phyloP scores from a whole-genome alignment of 2,329 filamentous ascomycete genomes.

The Sarocladiaceae sp. region DNA sequence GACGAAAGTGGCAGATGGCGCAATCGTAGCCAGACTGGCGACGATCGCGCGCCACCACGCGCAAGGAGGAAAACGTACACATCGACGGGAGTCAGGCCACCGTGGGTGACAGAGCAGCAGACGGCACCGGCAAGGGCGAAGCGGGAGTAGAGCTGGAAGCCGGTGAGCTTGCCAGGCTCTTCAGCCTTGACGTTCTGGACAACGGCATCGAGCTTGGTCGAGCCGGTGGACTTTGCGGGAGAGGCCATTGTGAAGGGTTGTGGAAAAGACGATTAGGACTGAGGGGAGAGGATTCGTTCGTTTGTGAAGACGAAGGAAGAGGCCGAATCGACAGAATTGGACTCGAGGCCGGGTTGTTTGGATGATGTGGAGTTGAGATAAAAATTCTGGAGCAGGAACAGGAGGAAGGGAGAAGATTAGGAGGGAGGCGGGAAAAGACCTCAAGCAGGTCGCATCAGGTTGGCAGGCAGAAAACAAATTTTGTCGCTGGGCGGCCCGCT shows the following conservation, averaged over 20 bases:
- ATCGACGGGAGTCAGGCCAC: conserved; percentile 94
- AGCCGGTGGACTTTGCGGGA: conserved; percentile 27
- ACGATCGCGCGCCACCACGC: background rate
- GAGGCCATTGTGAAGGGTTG: conserved; percentile 34
- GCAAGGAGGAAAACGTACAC: conserved; percentile 65
- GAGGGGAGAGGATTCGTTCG: conserved; percentile 25
- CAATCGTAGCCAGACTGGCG: background rate
- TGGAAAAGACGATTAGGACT: conserved; percentile 20
- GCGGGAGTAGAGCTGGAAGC: conserved; percentile 76
- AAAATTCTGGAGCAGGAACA: conserved; percentile 4
- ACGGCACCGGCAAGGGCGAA: conserved; percentile 96
- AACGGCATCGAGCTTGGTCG: conserved; percentile 38
- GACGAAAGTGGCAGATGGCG: too few relatives aligned
- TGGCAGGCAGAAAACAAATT: too few relatives aligned
- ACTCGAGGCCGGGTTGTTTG: conserved; percentile 11
- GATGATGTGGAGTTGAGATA: conserved; percentile 9
- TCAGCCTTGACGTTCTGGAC: conserved; percentile 34
- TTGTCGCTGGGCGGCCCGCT: background rate
- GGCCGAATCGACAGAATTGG: conserved; percentile 11
- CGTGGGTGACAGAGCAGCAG: conserved; percentile 98
- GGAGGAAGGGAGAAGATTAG: conserved; percentile 5
- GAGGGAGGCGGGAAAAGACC: background rate
- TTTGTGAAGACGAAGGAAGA: conserved; percentile 2
- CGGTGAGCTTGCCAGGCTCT: conserved; percentile 37
- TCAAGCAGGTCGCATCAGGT: too few relatives aligned